Evolutionary conservation across 257 asterid species (phyloP).

Genomic region (Solanum chiquidenum): DNA sequence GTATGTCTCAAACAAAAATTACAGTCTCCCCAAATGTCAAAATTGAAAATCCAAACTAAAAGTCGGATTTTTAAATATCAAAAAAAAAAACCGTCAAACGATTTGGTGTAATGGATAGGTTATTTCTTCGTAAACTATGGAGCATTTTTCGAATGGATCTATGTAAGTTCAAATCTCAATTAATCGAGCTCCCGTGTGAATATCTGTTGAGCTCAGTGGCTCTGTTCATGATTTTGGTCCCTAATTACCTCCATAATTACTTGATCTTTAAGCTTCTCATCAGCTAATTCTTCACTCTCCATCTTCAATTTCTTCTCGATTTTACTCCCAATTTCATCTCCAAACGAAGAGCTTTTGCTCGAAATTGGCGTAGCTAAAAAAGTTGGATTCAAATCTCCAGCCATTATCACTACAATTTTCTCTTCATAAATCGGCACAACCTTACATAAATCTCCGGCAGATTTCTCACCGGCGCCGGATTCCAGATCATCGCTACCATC

Average conservation of each 20-base stretch:
- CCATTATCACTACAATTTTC: constrained; percentile 77
- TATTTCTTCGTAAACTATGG: too few relatives aligned
- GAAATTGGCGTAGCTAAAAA: constrained; percentile 71
- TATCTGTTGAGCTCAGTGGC: not conserved
- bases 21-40: not conserved
- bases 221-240: not conserved
- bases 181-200: rapidly evolving
- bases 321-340: not conserved
- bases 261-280: not conserved
- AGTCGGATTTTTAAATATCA: not conserved
- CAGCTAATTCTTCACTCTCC: not conserved
- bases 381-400: constrained; percentile 76
- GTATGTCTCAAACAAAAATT: not conserved
- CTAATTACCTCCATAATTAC: not conserved
- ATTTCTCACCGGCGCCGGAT: constrained; percentile 26
- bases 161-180: too few relatives aligned
- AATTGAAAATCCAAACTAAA: not conserved
- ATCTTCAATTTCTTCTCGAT: not conserved
- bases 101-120: rapidly evolving
- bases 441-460: constrained; percentile 3
- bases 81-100: rapidly evolving
- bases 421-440: constrained; percentile 40
- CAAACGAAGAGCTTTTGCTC: constrained; percentile 15
- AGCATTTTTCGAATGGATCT: too few relatives aligned
- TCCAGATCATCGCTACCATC: constrained; percentile 26